phyloP scores from a whole-genome alignment of 108 stramenopile genomes.

The Cyclotella choctawhatcheeana region DNA sequence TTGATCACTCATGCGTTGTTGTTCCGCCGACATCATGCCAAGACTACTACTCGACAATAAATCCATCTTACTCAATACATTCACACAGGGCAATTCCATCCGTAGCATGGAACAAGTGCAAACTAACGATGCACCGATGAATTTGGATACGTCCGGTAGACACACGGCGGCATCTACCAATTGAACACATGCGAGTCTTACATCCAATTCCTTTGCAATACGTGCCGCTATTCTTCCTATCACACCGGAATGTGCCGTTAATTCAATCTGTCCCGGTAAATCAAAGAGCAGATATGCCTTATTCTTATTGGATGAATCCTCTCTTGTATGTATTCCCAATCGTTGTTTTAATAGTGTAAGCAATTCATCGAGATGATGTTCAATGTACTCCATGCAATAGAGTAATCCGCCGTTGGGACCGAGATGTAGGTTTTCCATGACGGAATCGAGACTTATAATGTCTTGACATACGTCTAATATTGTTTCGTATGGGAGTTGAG shows the following conservation, averaged over 20 bases:
- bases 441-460: slow-evolving; percentile 80
- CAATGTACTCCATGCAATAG: slow-evolving; percentile 97
- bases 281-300: slow-evolving; percentile 92
- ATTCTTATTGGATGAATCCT: slow-evolving; percentile 1
- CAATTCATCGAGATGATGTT: slow-evolving; percentile 69
- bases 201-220: slow-evolving; percentile 77
- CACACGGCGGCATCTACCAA: slow-evolving; percentile 96
- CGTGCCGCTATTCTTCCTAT: slow-evolving; percentile 71
- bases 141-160: slow-evolving; percentile 80
- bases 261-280: slow-evolving; percentile 97
- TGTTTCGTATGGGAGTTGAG: slow-evolving; percentile 72
- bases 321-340: slow-evolving; percentile 24
- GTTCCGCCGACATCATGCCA: background rate
- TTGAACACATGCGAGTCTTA: slow-evolving; percentile 92
- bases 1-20: slow-evolving; percentile 13
- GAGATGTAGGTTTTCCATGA: slow-evolving; percentile 89
- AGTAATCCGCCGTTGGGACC: slow-evolving; percentile 97
- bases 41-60: slow-evolving; percentile 51
- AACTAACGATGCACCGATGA: slow-evolving; percentile 93
- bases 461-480: slow-evolving; percentile 82
- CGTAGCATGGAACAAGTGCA: slow-evolving; percentile 95
- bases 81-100: slow-evolving; percentile 95
- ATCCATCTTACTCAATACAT: slow-evolving; percentile 96
- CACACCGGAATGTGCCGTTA: slow-evolving; percentile 89
- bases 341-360: slow-evolving; percentile 53